Evolutionary conservation across 257 asterid species (phyloP), one percentile per base, ranked within the genome.

Genomic region (Fraxinus excelsior): DNA sequence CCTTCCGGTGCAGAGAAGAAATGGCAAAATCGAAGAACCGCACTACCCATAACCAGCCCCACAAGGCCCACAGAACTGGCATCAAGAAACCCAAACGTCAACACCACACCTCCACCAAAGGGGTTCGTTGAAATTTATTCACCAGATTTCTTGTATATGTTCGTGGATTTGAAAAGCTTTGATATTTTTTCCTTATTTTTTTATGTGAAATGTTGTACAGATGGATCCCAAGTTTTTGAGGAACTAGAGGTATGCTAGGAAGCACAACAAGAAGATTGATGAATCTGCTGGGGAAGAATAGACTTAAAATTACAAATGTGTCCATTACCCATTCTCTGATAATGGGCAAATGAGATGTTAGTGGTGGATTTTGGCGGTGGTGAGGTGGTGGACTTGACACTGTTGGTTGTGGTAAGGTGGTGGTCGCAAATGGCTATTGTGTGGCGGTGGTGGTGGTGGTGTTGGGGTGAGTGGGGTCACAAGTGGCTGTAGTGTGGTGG

Each of bases 1-100:
- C n/a, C n/a, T n/a, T 14, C 7, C n/a, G 7, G 3, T 46, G 1
- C 56, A 80, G n/a, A 25, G 68, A 68, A 31, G 78, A 40, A 81
- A 93, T 93, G 98, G 98, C 97, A 66, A 93, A 93, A 77, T 93
- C 96, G 53, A 93, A 93, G 96, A 93, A 93, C 66, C 98, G 91
- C 92, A 91, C 98, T 0, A 96, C 98, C 0, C 98, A 93, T 83
- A 93, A 93, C 81, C 97, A 91, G 88, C 91, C 98, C 10, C 68
- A 78, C 87, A 93, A 93, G 85, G 96, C 96, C 18, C 97, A 93
- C 88, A 87, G 67, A 84, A 93, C 91, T 77, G 97, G 98, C 9
- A 93, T 93, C 88, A 93, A 91, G 94, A 93, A 93, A 83, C 94
- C 97, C 58, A 86, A 84, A 56, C 87, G 84, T 79, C 91, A 91